These are phyloP conservation scores for Ceratobasidium sp. DNA, from an alignment of 1,284 basidiomycete species.

Conservation along the genomic window DNA sequence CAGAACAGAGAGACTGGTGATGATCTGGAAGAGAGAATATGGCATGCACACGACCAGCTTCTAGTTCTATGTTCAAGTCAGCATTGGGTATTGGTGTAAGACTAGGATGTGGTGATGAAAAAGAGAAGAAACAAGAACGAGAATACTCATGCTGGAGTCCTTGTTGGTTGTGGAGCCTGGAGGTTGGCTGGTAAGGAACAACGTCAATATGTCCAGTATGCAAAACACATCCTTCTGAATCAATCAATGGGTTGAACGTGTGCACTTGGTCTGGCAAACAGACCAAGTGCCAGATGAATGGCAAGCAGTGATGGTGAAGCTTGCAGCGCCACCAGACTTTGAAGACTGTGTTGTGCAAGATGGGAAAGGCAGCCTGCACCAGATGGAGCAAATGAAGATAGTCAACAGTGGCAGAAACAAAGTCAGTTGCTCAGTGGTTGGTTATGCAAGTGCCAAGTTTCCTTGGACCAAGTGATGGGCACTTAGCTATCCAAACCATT, in stretches of 20 bases:
- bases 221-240: not conserved
- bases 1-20: not conserved
- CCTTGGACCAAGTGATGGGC: not conserved
- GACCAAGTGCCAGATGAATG: not conserved
- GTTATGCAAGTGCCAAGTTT: not conserved
- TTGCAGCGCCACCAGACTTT: constrained; percentile 8
- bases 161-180: not conserved
- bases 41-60: not conserved
- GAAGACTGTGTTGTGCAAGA: not conserved
- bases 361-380: not conserved
- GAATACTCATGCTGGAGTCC: constrained; percentile 9
- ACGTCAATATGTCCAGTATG: not conserved
- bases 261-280: not conserved
- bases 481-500: constrained; percentile 2
- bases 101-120: not conserved
- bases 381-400: not conserved
- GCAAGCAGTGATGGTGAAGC: not conserved
- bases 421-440: not conserved
- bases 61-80: not conserved
- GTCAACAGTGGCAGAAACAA: not conserved
- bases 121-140: too few relatives aligned
- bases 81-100: not conserved
- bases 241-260: not conserved
- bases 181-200: not conserved
- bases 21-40: constrained; percentile 2